Percentiles rank a stretch among this genome's conserved stretches.
Conservation (phyloP, 495 filamentous ascomycete genomes). For the Penicillium daleae region DNA sequence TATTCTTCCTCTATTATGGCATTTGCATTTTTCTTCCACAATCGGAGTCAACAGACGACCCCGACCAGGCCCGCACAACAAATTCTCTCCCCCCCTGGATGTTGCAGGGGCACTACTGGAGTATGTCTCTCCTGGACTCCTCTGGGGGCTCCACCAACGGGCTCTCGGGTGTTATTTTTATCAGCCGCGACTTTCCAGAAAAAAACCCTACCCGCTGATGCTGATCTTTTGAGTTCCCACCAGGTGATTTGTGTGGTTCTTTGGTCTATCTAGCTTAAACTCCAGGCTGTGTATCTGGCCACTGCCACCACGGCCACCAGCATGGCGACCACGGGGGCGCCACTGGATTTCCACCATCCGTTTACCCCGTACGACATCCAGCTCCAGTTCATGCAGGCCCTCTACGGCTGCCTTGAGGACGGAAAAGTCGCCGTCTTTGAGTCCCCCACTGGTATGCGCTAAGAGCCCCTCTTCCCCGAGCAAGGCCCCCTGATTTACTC, state of each 20-base stretch:
- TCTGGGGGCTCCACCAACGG: conserved; percentile 17
- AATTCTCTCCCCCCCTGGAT: neutral
- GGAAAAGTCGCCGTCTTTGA: conserved; percentile 89
- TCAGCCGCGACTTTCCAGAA: conserved; percentile 21
- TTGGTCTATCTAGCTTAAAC: neutral
- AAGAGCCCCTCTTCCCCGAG: conserved; percentile 3
- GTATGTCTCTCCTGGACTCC: conserved; percentile 4
- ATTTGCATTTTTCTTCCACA: too few relatives aligned
- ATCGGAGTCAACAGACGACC: too few relatives aligned
- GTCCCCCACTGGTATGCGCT: conserved; percentile 74
- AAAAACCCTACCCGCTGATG: conserved; percentile 2
- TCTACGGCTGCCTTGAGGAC: conserved; percentile 80
- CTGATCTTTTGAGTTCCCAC: neutral
- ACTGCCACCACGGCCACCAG: neutral
- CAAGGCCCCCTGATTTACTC: conserved; percentile 9
- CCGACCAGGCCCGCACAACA: neutral
- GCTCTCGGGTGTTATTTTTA: conserved; percentile 24
- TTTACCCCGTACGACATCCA: conserved; percentile 92
- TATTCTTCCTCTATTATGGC: too few relatives aligned
- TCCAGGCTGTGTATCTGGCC: neutral
- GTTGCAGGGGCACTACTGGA: neutral
- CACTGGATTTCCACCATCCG: conserved; percentile 82
- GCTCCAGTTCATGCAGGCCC: conserved; percentile 81
- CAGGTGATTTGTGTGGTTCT: neutral
- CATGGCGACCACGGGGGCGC: conserved; percentile 15